A percentile compares a stretch with the other conserved stretches of the same genome.
phyloP scores from a whole-genome alignment of 2,329 filamentous ascomycete genomes.

The Colletotrichum tropicicola region DNA sequence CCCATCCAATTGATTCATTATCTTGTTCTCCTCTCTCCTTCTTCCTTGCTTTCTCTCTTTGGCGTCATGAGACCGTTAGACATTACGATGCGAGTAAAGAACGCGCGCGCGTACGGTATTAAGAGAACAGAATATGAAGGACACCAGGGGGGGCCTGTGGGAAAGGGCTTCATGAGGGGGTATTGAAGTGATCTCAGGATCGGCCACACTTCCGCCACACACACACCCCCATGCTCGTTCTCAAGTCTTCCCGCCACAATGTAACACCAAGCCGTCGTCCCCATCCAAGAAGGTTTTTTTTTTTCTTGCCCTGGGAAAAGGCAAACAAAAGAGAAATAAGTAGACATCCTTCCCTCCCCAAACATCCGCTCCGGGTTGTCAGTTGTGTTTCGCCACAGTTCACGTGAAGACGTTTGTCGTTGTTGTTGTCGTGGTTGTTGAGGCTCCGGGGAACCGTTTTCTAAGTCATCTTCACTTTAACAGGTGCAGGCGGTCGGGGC shows the following conservation, averaged over 20 bases:
- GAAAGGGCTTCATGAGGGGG: not conserved
- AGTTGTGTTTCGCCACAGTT: conserved; percentile 2
- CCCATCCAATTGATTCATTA: not conserved
- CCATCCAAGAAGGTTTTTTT: not conserved
- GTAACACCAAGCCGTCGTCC: not conserved
- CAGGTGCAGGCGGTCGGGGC: conserved; percentile 21
- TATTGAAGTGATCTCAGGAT: conserved; percentile 3
- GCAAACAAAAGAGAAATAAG: conserved; percentile 1
- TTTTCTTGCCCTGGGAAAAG: not conserved
- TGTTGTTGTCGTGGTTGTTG: not conserved
- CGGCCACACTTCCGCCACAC: not conserved
- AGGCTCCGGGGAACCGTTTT: not conserved
- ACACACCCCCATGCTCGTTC: not conserved
- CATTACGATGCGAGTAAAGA: not conserved
- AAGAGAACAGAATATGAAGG: not conserved
- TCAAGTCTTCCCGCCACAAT: not conserved
- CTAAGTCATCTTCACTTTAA: not conserved
- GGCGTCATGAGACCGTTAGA: not conserved
- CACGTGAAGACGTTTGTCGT: not conserved
- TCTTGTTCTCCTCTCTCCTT: not conserved
- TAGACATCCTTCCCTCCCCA: not conserved
- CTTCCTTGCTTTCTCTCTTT: not conserved
- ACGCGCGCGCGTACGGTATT: not conserved
- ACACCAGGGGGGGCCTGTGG: not conserved
- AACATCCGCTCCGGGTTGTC: not conserved